These are phyloP conservation scores for Coemansia sp. DNA, from an alignment of 192 early-diverging fungal genomes.

Conservation along the genomic window DNA sequence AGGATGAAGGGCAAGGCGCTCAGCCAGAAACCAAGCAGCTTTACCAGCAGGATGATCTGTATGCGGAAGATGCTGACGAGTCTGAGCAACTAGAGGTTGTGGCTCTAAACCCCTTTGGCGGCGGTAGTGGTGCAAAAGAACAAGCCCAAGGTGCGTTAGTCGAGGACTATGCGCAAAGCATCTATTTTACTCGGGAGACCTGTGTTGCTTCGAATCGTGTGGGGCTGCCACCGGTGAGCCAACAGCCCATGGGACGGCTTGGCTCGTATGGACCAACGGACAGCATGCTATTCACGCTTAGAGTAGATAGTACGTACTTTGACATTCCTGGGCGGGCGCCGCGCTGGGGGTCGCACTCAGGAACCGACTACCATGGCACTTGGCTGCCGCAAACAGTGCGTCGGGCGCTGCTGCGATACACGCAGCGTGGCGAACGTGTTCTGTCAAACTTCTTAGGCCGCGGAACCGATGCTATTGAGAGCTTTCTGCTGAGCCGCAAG, in stretches of 20 bases:
- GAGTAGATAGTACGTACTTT: conserved; percentile 81
- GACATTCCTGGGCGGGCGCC: conserved; percentile 91
- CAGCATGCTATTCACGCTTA: conserved; percentile 66
- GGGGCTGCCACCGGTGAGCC: conserved; percentile 25
- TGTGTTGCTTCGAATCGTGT: conserved; percentile 27
- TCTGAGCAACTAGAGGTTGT: conserved; percentile 36
- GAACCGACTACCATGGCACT: conserved; percentile 91
- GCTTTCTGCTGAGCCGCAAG: conserved; percentile 74
- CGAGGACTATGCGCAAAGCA: conserved; percentile 50
- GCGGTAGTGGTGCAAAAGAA: neutral
- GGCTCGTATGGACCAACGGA: conserved; percentile 51
- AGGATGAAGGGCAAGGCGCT: conserved; percentile 4
- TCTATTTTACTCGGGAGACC: conserved; percentile 56
- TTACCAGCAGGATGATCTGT: conserved; percentile 19
- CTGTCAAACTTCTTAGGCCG: conserved; percentile 92
- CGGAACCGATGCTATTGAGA: conserved; percentile 92
- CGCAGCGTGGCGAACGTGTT: conserved; percentile 71
- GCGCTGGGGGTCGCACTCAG: conserved; percentile 88
- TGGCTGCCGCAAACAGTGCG: conserved; percentile 92
- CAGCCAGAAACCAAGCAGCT: neutral
- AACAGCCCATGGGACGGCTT: conserved; percentile 51
- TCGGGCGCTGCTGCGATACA: conserved; percentile 74
- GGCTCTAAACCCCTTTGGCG: conserved; percentile 53
- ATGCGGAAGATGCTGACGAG: conserved; percentile 23
- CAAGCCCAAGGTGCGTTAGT: conserved; percentile 18